These are phyloP conservation scores for Phytophthora pisi DNA, from an alignment of 352 stramenopile genomes.

Conservation along the genomic window DNA sequence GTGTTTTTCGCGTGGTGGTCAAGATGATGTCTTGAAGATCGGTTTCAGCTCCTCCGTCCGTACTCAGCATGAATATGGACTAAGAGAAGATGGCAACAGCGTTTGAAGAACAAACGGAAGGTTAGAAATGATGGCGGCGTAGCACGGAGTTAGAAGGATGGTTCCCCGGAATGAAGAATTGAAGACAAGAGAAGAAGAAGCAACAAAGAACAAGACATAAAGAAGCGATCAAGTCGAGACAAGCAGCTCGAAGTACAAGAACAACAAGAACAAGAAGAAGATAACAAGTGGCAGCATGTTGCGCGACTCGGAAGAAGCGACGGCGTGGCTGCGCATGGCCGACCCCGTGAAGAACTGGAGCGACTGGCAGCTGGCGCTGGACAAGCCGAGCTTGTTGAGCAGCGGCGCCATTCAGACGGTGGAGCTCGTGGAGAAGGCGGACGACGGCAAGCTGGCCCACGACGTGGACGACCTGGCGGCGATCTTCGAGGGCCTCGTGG, in stretches of 20 bases:
- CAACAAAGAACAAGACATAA: slow-evolving; percentile 40
- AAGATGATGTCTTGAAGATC: slow-evolving; percentile 80
- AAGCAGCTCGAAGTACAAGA: slow-evolving; percentile 46
- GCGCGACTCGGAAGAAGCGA: slow-evolving; percentile 63
- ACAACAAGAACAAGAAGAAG: slow-evolving; percentile 34
- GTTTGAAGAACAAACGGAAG: slow-evolving; percentile 71
- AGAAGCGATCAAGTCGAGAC: slow-evolving; percentile 51
- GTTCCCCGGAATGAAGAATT: slow-evolving; percentile 81
- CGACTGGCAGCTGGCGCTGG: slow-evolving; percentile 50
- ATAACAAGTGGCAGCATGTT: slow-evolving; percentile 56
- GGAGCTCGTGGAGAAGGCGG: slow-evolving; percentile 67
- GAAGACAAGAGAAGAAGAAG: slow-evolving; percentile 75
- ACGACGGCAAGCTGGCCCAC: slow-evolving; percentile 73
- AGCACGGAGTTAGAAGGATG: slow-evolving; percentile 82
- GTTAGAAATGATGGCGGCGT: slow-evolving; percentile 83
- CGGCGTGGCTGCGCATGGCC: slow-evolving; percentile 55
- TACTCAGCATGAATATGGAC: slow-evolving; percentile 69
- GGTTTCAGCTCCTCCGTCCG: slow-evolving; percentile 66
- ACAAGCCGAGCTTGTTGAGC: slow-evolving; percentile 44
- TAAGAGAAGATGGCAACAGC: slow-evolving; percentile 47
- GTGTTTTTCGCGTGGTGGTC: slow-evolving; percentile 71
- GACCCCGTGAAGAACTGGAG: slow-evolving; percentile 56
- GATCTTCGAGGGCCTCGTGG: slow-evolving; percentile 76
- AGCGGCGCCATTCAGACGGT: slow-evolving; percentile 25
- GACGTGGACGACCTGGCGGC: slow-evolving; percentile 79